These are phyloP conservation scores for Allium cepa DNA, from an alignment of 106 monocot genomes.

Conservation along the genomic window DNA sequence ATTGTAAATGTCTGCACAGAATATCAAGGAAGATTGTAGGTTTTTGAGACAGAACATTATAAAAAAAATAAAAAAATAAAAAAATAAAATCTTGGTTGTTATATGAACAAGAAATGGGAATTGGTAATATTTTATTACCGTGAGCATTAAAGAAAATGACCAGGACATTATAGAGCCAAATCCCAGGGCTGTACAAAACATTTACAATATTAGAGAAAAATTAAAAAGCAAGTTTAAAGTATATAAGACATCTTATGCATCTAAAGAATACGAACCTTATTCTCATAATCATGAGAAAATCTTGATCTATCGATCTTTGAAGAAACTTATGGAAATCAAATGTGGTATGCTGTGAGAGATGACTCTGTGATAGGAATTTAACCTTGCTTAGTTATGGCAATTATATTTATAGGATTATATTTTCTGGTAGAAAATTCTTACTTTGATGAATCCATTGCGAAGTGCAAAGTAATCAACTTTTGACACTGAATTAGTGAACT, in stretches of 20 bases:
- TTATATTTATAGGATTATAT: too few species aligned
- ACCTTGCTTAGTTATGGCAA: too few species aligned
- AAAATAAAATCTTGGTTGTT: too few species aligned
- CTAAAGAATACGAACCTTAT: slow-evolving; percentile 17
- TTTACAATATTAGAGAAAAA: neutral
- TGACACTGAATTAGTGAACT: slow-evolving; percentile 23
- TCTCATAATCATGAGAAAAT: slow-evolving; percentile 26
- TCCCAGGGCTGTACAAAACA: slow-evolving; percentile 25
- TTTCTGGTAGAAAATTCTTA: slow-evolving; percentile 4
- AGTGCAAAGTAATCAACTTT: slow-evolving; percentile 49
- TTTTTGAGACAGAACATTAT: too few species aligned
- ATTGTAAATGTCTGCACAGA: slow-evolving; percentile 28
- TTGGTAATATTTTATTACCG: slow-evolving; percentile 15
- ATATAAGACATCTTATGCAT: too few species aligned
- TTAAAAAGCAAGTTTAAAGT: neutral
- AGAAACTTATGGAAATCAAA: slow-evolving; percentile 34
- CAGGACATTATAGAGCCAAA: slow-evolving; percentile 30
- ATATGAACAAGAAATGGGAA: too few species aligned
- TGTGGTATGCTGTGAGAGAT: slow-evolving; percentile 8
- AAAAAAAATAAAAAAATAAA: too few species aligned
- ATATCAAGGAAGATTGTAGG: neutral
- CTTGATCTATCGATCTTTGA: slow-evolving; percentile 37
- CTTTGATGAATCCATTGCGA: slow-evolving; percentile 39
- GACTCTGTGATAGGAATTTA: slow-evolving; percentile 1
- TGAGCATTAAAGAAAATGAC: slow-evolving; percentile 38